Conservation (phyloP, 345 rosid genomes). For the Corchorus olitorius region DNA sequence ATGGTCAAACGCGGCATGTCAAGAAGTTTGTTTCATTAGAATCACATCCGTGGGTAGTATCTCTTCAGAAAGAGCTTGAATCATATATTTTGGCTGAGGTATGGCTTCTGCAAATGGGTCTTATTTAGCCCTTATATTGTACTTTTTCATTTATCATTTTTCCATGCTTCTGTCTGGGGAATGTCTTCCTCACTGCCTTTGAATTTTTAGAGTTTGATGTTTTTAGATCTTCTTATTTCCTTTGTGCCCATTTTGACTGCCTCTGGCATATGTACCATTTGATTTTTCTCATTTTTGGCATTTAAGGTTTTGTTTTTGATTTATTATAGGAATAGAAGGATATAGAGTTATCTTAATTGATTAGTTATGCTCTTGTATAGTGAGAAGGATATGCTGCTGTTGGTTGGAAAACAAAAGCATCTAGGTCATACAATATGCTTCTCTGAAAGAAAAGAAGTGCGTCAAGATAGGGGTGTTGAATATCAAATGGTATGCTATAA, state of each 20-base stretch:
- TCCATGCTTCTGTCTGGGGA: not conserved
- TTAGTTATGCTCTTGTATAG: not conserved
- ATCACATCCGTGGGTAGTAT: slow-evolving; percentile 79
- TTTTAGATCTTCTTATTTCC: not conserved
- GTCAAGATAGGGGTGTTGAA: not conserved
- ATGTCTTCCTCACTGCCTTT: not conserved
- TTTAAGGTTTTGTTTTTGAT: not conserved
- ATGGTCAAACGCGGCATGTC: slow-evolving; percentile 43
- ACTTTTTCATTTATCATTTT: not conserved
- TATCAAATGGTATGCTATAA: not conserved
- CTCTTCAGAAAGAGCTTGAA: slow-evolving; percentile 77
- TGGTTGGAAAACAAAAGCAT: not conserved
- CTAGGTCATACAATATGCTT: not conserved
- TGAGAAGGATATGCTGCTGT: not conserved
- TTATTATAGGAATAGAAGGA: not conserved
- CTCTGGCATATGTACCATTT: not conserved
- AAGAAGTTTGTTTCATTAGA: slow-evolving; percentile 60
- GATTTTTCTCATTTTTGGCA: not conserved
- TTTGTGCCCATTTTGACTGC: not conserved
- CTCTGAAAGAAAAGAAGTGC: not conserved
- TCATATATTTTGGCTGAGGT: slow-evolving; percentile 62
- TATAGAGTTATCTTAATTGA: not conserved
- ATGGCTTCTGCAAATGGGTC: slow-evolving; percentile 17
- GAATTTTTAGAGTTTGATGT: not conserved
- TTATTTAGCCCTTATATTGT: slow-evolving; percentile 3